Base-by-base conservation (phyloP, 2,329 filamentous ascomycete genomes). In the Xylariaceae sp. region DNA sequence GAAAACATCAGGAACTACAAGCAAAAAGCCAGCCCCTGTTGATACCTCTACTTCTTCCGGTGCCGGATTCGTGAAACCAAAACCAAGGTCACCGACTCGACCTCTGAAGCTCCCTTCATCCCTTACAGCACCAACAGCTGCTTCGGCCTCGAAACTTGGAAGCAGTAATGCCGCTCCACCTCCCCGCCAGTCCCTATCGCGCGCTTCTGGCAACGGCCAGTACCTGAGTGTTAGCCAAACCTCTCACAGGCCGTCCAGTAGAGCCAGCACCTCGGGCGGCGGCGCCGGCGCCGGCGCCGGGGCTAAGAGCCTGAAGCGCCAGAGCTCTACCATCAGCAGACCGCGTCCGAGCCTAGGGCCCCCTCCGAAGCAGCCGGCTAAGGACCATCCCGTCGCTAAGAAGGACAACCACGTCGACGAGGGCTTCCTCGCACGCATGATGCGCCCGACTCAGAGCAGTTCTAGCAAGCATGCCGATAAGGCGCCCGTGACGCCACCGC, bases 341-440 rank as follows among this genome's bases (percentile, higher is more conserved):
- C 66, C 76, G 23, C 74, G 81, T 43, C 81, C 82, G 2, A 85
- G 83, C 63, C 62, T 87, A 18, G 84, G 83, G 1, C 81, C 78
- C 2, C 83, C 84, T 7, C 82, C 84, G 2, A 87, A 84, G 71
- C 86, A 82, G 61, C 69, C 77, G 9, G 75, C 81, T 57, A 70
- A 78, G 71, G 78, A 80, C 43, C 68, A 78, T 64, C 66, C 81
- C 48, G 60, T 79, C 6, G 71, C 76, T 1, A 81, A 80, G 64
- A 77, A 79, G 57, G 77, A 81, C 21, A 79, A 77, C 45, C 81
- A 82, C 18, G 78, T 89, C 1, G 87, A 90, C 61, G 87, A 90
- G 62, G 74, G 85, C 14, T 93, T 93, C 73, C 75, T 93, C 21
- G 89, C 88, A n/a, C 84, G 89, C 50, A 91, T 93, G 89, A 92